Evolutionary conservation across 768 basidiomycete species (phyloP), one percentile per base, ranked within the genome.

Genomic region (Porphyrellus cyaneotinctus): DNA sequence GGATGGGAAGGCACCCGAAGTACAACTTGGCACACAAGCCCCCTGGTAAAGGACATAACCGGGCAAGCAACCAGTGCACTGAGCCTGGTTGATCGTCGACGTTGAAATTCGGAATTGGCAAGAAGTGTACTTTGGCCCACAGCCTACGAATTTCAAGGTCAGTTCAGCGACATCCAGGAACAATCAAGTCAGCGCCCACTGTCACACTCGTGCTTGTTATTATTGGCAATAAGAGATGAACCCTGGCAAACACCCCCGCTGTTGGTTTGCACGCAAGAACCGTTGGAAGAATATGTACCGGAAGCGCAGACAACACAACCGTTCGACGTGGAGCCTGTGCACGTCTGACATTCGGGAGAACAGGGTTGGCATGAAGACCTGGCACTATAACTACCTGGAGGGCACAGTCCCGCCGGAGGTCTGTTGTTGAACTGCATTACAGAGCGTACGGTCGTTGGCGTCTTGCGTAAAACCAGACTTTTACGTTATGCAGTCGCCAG

Each of bases 121-220:
- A 3, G 81, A 74, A 10, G 86, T 87, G 64, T 91, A 95, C 66
- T 87, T 87, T 2, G 87, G 74, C 9, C 91, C 91, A 65, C 93
- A 93, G 50, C 80, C 90, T 93, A 58, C 20, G 4, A 30, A n/a
- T 17, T 28, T 7, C 33, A 39, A 26, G 38, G n/a, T 35, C 0
- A 6, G 32, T 20, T 52, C 37, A 51, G 36, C 33, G 18, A 54
- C 22, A 48, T 50, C n/a, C 15, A 17, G 45, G 20, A 17, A 15
- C 11, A 18, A 43, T n/a, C 37, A 43, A 37, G 33, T 7, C 42
- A 46, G 32, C 24, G 47, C 35, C 68, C 62, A 91, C 91, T 80
- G 62, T 94, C 89, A 63, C 92, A 95, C 60, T 84, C 81, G n/a
- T 78, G 72, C 71, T 92, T 94, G 64, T 79, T 77, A 59, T 90